Percentiles rank a stretch among this genome's conserved stretches.
Conservation (phyloP, 1,284 basidiomycete species). For the Sanghuangporus weigelae region DNA sequence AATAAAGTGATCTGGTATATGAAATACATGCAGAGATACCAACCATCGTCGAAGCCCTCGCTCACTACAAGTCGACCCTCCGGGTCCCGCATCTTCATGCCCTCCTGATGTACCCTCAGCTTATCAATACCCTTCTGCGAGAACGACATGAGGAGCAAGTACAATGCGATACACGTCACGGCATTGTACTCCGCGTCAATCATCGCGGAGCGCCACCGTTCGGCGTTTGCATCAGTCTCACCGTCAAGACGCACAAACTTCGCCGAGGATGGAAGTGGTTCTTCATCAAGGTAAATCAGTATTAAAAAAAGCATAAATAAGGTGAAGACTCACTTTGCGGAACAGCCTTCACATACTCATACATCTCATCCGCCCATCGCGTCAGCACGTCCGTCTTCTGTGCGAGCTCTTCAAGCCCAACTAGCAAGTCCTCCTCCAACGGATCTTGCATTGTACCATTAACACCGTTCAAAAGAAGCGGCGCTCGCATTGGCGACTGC, state of each 20-base stretch:
- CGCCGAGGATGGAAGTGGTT: constrained; percentile 67
- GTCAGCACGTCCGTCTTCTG: constrained; percentile 94
- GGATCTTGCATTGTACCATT: constrained; percentile 42
- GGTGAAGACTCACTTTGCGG: constrained; percentile 60
- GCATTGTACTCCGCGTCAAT: constrained; percentile 75
- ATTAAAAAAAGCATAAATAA: constrained; percentile 1
- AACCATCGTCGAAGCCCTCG: constrained; percentile 77
- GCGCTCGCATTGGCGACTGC: constrained; percentile 48
- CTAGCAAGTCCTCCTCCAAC: constrained; percentile 76
- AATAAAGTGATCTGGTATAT: too few relatives aligned
- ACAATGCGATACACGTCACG: constrained; percentile 83
- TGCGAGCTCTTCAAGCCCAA: constrained; percentile 78
- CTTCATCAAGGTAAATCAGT: constrained; percentile 30
- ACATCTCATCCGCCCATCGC: constrained; percentile 91
- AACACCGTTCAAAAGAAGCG: constrained; percentile 35
- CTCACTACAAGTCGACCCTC: constrained; percentile 66
- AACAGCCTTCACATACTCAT: constrained; percentile 73
- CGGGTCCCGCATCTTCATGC: constrained; percentile 71
- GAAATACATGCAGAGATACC: too few relatives aligned
- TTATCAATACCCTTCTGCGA: constrained; percentile 87
- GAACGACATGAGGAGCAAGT: constrained; percentile 91
- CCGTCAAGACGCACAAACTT: constrained; percentile 68
- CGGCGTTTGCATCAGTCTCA: constrained; percentile 64
- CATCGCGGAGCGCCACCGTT: constrained; percentile 59
- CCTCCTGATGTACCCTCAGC: constrained; percentile 64